Percentiles rank a stretch among this genome's conserved stretches.
Evolutionary conservation across 2,329 filamentous ascomycete species (phyloP).

Genomic region (Aureobasidium zeae): DNA sequence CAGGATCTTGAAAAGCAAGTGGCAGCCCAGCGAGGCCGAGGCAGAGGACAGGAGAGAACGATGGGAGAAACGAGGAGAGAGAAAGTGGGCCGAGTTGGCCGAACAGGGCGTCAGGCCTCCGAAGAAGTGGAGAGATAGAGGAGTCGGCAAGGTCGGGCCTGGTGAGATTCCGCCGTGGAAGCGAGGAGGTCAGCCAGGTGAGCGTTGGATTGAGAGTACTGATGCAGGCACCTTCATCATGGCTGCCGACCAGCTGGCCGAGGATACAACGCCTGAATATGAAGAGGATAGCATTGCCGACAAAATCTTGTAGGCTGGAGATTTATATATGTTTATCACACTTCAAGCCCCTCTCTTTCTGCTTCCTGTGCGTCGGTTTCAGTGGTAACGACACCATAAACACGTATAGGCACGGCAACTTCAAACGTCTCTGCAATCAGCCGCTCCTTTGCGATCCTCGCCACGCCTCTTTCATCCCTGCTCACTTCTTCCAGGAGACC

Average conservation of each 20-base stretch:
- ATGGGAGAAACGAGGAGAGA: slow-evolving; percentile 41
- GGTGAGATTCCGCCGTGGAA: slow-evolving; percentile 17
- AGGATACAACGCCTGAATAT: neutral
- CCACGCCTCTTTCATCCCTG: slow-evolving; percentile 28
- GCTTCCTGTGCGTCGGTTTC: slow-evolving; percentile 15
- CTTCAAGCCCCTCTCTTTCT: slow-evolving; percentile 15
- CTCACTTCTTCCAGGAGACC: slow-evolving; percentile 28
- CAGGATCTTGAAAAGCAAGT: slow-evolving; percentile 74
- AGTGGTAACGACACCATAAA: slow-evolving; percentile 26
- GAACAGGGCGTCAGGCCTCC: slow-evolving; percentile 48
- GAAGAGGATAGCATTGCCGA: neutral
- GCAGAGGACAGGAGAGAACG: slow-evolving; percentile 34
- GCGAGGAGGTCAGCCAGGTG: slow-evolving; percentile 8
- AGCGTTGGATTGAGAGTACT: slow-evolving; percentile 17
- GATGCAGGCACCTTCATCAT: slow-evolving; percentile 12
- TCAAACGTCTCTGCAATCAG: slow-evolving; percentile 30
- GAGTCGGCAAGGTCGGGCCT: slow-evolving; percentile 23
- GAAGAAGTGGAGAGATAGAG: slow-evolving; percentile 42
- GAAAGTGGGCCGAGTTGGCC: slow-evolving; percentile 40
- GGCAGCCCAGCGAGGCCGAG: slow-evolving; percentile 49
- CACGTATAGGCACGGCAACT: slow-evolving; percentile 29
- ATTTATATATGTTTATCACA: slow-evolving; percentile 5
- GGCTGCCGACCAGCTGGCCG: slow-evolving; percentile 13
- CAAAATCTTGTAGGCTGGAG: slow-evolving; percentile 6
- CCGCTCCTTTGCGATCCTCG: slow-evolving; percentile 28